phyloP scores from a whole-genome alignment of 345 rosid species.

The Corymbia maculata region DNA sequence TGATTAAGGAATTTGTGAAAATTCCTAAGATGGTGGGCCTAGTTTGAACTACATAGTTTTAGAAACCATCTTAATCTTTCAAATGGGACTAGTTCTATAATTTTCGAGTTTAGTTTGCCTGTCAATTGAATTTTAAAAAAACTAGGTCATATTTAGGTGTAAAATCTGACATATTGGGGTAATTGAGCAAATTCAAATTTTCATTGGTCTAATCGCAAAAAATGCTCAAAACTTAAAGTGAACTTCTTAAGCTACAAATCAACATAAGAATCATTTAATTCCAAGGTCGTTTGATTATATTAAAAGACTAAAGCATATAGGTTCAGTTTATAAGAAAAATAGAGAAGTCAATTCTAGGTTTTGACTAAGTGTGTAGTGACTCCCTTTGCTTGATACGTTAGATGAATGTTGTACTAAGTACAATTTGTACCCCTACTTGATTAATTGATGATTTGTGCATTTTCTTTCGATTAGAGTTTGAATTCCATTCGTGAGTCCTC shows the following conservation, averaged over 20 bases:
- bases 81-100: neutral
- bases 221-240: neutral
- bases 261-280: neutral
- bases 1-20: neutral
- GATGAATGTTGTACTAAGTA: neutral
- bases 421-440: no score
- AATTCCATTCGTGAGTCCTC: neutral
- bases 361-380: neutral
- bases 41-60: neutral
- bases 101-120: neutral
- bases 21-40: neutral
- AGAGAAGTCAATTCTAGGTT: neutral
- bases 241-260: neutral
- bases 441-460: no score
- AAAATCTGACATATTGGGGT: neutral
- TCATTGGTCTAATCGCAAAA: neutral
- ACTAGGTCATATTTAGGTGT: neutral
- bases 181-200: neutral
- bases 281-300: neutral
- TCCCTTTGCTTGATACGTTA: neutral
- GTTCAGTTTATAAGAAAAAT: neutral
- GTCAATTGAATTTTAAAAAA: neutral
- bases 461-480: neutral
- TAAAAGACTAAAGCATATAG: neutral
- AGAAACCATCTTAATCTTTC: neutral